A percentile compares a stretch with the other conserved stretches of the same genome.
Evolutionary conservation across 2,329 filamentous ascomycete species (phyloP).

Genomic region (Neofusicoccum laricinum): DNA sequence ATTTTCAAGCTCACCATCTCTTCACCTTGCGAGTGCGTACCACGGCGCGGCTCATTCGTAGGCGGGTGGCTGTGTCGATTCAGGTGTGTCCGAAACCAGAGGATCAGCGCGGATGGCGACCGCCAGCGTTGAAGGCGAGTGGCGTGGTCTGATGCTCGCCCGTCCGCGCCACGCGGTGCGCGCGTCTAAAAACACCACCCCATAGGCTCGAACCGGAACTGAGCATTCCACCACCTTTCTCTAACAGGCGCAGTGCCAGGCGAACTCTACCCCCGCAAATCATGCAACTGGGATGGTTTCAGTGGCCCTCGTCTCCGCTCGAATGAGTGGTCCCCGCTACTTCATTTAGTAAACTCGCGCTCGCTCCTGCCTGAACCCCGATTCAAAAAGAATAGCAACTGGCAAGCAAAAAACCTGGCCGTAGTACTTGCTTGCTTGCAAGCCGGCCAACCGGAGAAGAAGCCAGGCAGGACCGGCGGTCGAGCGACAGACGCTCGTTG

Average conservation of each 20-base stretch:
- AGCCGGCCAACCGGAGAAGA: background rate
- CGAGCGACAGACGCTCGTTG: background rate
- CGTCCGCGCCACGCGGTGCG: background rate
- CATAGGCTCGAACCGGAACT: background rate
- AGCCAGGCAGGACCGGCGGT: background rate
- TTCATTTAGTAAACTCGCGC: background rate
- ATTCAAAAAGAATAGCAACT: background rate
- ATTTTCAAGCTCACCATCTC: background rate
- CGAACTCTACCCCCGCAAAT: constrained; percentile 7
- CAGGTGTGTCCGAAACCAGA: background rate
- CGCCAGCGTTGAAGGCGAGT: background rate
- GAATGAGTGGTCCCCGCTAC: background rate
- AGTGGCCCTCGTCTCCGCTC: background rate
- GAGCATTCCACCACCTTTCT: background rate
- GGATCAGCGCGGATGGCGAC: background rate
- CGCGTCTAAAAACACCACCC: background rate
- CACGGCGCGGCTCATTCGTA: background rate
- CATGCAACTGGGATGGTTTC: background rate
- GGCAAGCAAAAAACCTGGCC: background rate
- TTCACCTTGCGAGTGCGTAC: background rate
- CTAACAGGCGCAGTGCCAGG: constrained; percentile 3
- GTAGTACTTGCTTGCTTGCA: background rate
- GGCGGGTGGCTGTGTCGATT: background rate
- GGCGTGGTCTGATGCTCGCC: background rate
- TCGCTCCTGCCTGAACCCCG: background rate